Percentiles rank a stretch among this genome's conserved stretches.
These are phyloP conservation scores for Globisporangium recalcitrans DNA, from an alignment of 352 stramenopile species.

Conservation along the genomic window DNA sequence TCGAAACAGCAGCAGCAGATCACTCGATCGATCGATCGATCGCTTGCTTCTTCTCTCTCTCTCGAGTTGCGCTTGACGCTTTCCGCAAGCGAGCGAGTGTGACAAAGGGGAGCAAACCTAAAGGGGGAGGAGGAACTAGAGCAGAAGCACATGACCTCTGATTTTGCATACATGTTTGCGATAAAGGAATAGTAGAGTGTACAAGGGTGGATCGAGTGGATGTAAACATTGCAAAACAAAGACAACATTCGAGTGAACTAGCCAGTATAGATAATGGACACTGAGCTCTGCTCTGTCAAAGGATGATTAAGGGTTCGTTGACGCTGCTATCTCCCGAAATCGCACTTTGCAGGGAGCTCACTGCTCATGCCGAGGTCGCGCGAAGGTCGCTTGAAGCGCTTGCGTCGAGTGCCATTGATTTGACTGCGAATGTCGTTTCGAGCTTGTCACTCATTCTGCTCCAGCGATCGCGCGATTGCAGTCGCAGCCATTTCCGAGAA, in stretches of 20 bases:
- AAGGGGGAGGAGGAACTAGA: not conserved
- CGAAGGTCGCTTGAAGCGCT: slow-evolving; percentile 37
- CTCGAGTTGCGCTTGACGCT: not conserved
- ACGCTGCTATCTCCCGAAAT: not conserved
- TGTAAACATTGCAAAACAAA: too few relatives aligned
- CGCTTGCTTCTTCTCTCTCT: not conserved
- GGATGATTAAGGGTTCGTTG: not conserved
- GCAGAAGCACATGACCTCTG: not conserved
- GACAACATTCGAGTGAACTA: too few relatives aligned
- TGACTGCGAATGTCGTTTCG: slow-evolving; percentile 14
- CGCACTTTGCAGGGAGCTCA: slow-evolving; percentile 6
- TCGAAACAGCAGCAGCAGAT: not conserved
- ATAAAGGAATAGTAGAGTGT: too few relatives aligned
- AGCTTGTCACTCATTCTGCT: slow-evolving; percentile 16
- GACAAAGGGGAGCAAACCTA: not conserved
- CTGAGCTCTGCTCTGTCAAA: not conserved
- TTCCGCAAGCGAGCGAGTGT: not conserved
- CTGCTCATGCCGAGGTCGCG: slow-evolving; percentile 12
- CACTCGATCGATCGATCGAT: not conserved
- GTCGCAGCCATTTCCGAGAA: slow-evolving; percentile 5
- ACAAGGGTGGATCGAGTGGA: too few relatives aligned
- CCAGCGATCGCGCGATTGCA: slow-evolving; percentile 4
- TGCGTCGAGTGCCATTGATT: slow-evolving; percentile 30
- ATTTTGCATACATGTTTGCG: not conserved
- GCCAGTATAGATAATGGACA: too few relatives aligned